Conservation (phyloP, 805 yeast species). For the Cyberlindnera samutprakarnensis region DNA sequence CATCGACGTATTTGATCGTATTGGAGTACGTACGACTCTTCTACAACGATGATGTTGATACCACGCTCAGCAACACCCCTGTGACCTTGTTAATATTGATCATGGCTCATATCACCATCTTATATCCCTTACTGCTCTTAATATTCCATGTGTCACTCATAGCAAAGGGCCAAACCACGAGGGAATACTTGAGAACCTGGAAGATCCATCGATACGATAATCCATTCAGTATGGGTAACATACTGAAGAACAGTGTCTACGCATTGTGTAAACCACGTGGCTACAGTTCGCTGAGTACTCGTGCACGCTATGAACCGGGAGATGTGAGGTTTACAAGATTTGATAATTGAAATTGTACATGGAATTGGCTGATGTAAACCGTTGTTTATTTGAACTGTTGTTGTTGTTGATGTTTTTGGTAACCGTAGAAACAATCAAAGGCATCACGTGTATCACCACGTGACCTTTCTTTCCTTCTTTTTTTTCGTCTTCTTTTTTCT, state of each 20-base stretch:
- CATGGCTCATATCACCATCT: slow-evolving; percentile 34
- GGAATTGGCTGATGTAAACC: no score
- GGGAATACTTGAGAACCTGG: slow-evolving; percentile 55
- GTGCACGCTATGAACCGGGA: slow-evolving; percentile 25
- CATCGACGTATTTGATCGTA: no score
- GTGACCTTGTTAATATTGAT: slow-evolving; percentile 47
- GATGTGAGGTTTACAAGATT: slow-evolving; percentile 32
- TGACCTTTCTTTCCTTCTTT: no score
- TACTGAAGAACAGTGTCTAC: slow-evolving; percentile 24
- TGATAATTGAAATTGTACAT: no score
- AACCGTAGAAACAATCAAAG: no score
- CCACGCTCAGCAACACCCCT: slow-evolving; percentile 24
- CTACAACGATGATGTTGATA: slow-evolving; percentile 14
- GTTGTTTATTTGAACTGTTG: no score
- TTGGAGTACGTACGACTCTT: no score
- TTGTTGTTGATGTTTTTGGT: no score
- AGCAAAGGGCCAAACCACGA: slow-evolving; percentile 55
- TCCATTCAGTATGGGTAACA: slow-evolving; percentile 30
- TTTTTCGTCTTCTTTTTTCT: no score
- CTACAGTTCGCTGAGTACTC: slow-evolving; percentile 23
- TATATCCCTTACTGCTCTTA: slow-evolving; percentile 51
- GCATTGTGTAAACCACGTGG: slow-evolving; percentile 35
- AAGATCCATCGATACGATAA: slow-evolving; percentile 26
- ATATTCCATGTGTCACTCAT: slow-evolving; percentile 48
- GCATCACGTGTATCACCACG: no score